Base-by-base conservation (phyloP, 2,329 filamentous ascomycete species). In the Pseudogymnoascus pannorum region DNA sequence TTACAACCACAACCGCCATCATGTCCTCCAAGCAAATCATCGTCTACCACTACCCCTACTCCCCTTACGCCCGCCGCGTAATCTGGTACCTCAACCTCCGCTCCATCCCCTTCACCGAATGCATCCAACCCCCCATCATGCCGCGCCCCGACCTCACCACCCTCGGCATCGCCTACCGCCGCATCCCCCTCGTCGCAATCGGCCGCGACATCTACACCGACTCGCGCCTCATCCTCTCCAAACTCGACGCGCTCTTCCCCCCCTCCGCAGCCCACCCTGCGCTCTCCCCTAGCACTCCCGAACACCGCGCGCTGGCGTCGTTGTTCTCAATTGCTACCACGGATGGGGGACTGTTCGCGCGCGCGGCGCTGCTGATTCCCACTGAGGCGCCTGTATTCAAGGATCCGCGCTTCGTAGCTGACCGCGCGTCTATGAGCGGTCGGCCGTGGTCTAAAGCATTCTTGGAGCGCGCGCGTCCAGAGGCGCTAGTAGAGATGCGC, bases 161-260 rank as follows among this genome's bases (percentile, higher is more conserved):
- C 1, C 78, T 91, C 12, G 86, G 85, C 24, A 78, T 90, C 60
- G 75, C 77, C 5, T 87, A 92, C 73, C 81, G 87, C 3, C 86
- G 88, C 62, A 89, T 90, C 61, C 88, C 88, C 1, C 69, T 91
- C 58, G 73, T 91, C 58, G 75, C 83, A 20, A 84, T 90, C 66
- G 87, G 86, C 14, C 77, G 81, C 5, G 83, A 89, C 68, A 75
- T 91, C 44, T 91, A 89, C 75, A 76, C 84, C 63, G 88, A 91
- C 75, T 86, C 85, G 2, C 82, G 85, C 2, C 79, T 90, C 20
- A 90, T 91, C 67, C 72, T 91, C 18, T 72, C 73, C 24, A 87
- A 85, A 71, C 81, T 91, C 1, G 85, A 89, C 67, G 67, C 75
- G 1, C 74, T 81, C 35, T 83, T 81, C 69, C 81, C 81, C 0